Conservation (phyloP, 1,139 yeast species). For the Wickerhamomyces sp. region DNA sequence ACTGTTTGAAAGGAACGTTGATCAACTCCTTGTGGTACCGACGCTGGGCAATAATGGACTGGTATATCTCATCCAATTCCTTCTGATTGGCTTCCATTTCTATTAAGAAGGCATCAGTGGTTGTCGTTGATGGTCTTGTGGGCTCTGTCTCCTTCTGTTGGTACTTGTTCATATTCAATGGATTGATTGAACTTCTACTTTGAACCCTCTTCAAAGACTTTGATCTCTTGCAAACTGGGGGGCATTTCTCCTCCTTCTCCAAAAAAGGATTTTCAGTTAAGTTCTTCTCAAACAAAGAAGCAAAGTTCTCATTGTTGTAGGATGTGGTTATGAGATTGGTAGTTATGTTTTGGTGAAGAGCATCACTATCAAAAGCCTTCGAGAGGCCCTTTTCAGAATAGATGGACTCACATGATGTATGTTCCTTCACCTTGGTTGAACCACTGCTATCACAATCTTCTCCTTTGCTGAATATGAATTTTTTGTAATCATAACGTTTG, state of each 20-base stretch:
- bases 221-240: neutral
- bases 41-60: constrained; percentile 1
- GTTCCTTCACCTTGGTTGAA: constrained; percentile 2
- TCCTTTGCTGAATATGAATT: neutral
- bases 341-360: neutral
- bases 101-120: neutral
- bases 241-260: too few relatives aligned
- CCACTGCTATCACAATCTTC: constrained; percentile 4
- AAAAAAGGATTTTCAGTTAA: neutral
- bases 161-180: neutral
- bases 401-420: too few relatives aligned
- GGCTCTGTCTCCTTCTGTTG: neutral
- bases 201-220: neutral
- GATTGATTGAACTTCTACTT: neutral
- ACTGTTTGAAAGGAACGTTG: neutral
- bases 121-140: neutral
- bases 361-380: too few relatives aligned
- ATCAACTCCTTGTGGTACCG: constrained; percentile 1
- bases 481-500: neutral
- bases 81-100: neutral
- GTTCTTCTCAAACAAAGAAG: neutral
- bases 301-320: neutral
- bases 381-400: too few relatives aligned
- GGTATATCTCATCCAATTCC: neutral
- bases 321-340: neutral